Base-by-base conservation (phyloP, 495 filamentous ascomycete species). In the Halenospora varia region DNA sequence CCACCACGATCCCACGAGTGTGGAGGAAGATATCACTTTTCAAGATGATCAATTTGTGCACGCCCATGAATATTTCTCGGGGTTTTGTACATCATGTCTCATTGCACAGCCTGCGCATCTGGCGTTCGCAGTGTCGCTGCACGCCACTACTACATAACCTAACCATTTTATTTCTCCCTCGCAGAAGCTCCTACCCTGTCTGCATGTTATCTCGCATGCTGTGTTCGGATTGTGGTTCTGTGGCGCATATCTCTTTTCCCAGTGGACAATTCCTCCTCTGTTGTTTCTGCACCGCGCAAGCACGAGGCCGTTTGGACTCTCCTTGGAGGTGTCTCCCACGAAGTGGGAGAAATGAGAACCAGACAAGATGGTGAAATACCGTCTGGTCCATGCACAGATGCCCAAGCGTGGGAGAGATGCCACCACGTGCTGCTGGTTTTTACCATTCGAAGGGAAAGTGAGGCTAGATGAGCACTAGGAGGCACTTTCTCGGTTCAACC, bases 101-200 rank as follows among this genome's bases (percentile, higher is more conserved):
- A 35, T 13, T 6, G 4, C 29, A 35, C 29, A 13, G 29, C 13
- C 13, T 13, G 29, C 29, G 13, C 4, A 13, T 35, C 13, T 13
- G 29, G 13, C 4, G 29, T 35, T 35, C 29, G 29, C 29, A 35
- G 29, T 6, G 13, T n/a, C n/a, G 29, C 29, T 35, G 29, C 29
- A 35, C 29, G 29, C 29, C 29, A 35, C 29, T n/a, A n/a, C n/a
- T n/a, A n/a, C n/a, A n/a, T n/a, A n/a, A n/a, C n/a, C n/a, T n/a
- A n/a, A n/a, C n/a, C 4, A 35, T 4, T 74, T 35, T 45, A 17
- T 45, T 45, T 45, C 42, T 20, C 6, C n/a, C 42, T 45, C 18
- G 11, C 17, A 4, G 18, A n/a, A n/a, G 13, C 42, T 45, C 42
- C n/a, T n/a, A 15, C 18, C 42, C 17, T 45, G 42, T 20, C 42